Evolutionary conservation across 2,329 filamentous ascomycete genomes (phyloP), one percentile per base, ranked within the genome.

Genomic region (Rhinocladiella similis): DNA sequence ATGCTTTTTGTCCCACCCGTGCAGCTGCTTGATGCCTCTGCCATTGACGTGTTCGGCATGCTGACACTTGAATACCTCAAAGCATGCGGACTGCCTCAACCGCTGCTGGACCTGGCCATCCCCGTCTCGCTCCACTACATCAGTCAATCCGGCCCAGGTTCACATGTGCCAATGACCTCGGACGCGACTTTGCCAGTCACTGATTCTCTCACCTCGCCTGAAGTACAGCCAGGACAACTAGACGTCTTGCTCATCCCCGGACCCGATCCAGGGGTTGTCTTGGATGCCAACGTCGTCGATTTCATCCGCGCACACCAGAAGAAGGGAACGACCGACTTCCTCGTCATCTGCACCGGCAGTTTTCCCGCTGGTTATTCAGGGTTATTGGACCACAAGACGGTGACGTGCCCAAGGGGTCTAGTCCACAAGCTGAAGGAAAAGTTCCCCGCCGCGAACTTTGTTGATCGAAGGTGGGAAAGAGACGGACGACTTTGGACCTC

Each of bases 21-120:
- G 41, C 73, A 76, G 63, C 68, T 75, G 50, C 67, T 76, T 33
- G 73, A 76, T 56, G 58, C 74, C 38, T 65, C 70, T 12, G 64
- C 69, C 16, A 63, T 75, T 9, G 73, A 76, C 54, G 66, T 74
- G 41, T 68, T 76, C 49, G 66, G 65, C 54, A 76, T 76, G 71
- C 54, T 69, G 14, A 66, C 60, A 2, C 66, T 66, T 2, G 52
- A 54, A 19, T 71, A 70, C 57, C 63, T 75, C 20, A 16, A 43
- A 10, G 65, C 63, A 27, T 68, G 68, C 59, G 57, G 66, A 4
- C 63, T 74, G 13, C 71, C 73, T 2, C 58, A 63, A 39, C 62
- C 68, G 1, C 56, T 74, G n/a, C 20, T 53, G 14, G 48, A 55
- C 18, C 50, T 62, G 3, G 52, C 51, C 22, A 56, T 61, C 38